Percentiles rank a stretch among this genome's conserved stretches.
These are phyloP conservation scores for Cercophora scortea DNA, from an alignment of 495 filamentous ascomycete genomes.

Conservation along the genomic window DNA sequence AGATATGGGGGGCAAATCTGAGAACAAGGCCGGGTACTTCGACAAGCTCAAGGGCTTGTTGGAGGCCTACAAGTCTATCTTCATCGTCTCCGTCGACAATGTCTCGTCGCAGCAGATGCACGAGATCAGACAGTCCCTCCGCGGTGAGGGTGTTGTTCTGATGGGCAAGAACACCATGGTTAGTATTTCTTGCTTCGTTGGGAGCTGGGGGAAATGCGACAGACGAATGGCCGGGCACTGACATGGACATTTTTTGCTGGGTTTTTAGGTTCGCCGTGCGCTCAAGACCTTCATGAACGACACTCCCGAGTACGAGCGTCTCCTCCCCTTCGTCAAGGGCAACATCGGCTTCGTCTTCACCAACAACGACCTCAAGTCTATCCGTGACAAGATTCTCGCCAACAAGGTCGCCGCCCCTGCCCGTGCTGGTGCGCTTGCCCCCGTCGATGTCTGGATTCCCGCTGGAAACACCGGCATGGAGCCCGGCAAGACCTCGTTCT, in stretches of 20 bases:
- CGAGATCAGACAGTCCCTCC: slow-evolving; percentile 89
- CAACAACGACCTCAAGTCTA: slow-evolving; percentile 85
- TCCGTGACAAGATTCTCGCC: slow-evolving; percentile 86
- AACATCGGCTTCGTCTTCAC: slow-evolving; percentile 99
- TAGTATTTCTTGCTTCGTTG: slow-evolving; percentile 13
- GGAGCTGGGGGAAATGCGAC: too few relatives aligned
- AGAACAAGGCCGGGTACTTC: slow-evolving; percentile 95
- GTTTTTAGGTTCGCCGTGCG: slow-evolving; percentile 76
- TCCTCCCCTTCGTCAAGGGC: slow-evolving; percentile 90
- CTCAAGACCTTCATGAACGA: slow-evolving; percentile 91
- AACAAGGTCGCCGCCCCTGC: slow-evolving; percentile 98
- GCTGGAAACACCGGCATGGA: slow-evolving; percentile 99
- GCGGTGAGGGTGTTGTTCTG: slow-evolving; percentile 83
- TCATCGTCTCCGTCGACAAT: slow-evolving; percentile 97
- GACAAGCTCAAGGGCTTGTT: slow-evolving; percentile 95
- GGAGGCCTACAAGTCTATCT: slow-evolving; percentile 87
- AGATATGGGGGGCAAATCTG: slow-evolving; percentile 99
- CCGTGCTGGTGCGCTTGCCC: slow-evolving; percentile 92
- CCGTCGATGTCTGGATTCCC: slow-evolving; percentile 81
- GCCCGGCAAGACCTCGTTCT: slow-evolving; percentile 99
- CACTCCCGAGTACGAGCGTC: slow-evolving; percentile 91
- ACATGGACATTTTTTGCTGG: not conserved
- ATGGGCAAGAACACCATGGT: slow-evolving; percentile 99
- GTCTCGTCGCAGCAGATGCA: slow-evolving; percentile 99
- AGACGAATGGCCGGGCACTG: not conserved